Conservation (phyloP, 768 basidiomycete genomes). For the Pleurotus sapidus region DNA sequence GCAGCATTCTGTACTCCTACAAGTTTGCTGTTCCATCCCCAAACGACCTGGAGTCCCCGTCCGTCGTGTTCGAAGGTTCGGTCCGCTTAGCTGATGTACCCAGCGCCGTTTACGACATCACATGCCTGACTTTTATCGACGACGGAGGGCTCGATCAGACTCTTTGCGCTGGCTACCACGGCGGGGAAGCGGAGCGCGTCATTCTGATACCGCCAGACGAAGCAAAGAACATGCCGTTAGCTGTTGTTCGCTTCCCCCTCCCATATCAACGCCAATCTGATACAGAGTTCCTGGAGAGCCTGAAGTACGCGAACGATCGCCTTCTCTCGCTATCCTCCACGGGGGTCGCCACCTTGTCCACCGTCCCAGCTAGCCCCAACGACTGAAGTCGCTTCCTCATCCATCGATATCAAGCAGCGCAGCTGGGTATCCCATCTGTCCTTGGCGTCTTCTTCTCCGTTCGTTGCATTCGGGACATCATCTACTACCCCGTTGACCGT, state of each 20-base stretch:
- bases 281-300: slow-evolving; percentile 51
- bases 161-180: slow-evolving; percentile 55
- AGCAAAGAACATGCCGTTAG: slow-evolving; percentile 5
- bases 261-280: slow-evolving; percentile 22
- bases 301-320: slow-evolving; percentile 42
- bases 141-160: slow-evolving; percentile 42
- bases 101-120: slow-evolving; percentile 45
- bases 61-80: slow-evolving; percentile 44
- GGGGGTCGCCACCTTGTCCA: slow-evolving; percentile 44
- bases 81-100: slow-evolving; percentile 34
- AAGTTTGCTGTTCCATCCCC: slow-evolving; percentile 30
- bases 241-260: slow-evolving; percentile 14
- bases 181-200: slow-evolving; percentile 55
- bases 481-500: slow-evolving; percentile 58
- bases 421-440: slow-evolving; percentile 67
- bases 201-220: slow-evolving; percentile 15
- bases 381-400: slow-evolving; percentile 12
- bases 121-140: slow-evolving; percentile 46
- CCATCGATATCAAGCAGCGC: slow-evolving; percentile 44
- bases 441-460: slow-evolving; percentile 47
- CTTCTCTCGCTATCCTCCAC: slow-evolving; percentile 57
- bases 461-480: slow-evolving; percentile 66
- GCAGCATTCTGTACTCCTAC: slow-evolving; percentile 56
- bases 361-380: slow-evolving; percentile 10
- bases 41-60: slow-evolving; percentile 31